Conservation (phyloP, 1,284 basidiomycete species). For the Moniliophthora roreri region DNA sequence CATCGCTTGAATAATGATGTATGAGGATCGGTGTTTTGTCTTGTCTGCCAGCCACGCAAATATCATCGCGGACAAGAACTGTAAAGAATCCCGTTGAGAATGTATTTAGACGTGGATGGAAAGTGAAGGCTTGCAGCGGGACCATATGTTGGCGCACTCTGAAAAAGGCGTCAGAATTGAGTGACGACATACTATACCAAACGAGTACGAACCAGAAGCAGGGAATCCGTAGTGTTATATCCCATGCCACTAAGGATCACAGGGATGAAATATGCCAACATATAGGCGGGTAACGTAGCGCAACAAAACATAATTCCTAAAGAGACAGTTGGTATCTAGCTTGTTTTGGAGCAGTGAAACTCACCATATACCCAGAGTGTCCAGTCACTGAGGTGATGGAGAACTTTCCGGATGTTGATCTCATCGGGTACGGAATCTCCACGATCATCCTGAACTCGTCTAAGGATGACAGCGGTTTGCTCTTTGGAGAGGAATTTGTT, state of each 20-base stretch:
- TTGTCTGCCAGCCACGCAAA: constrained; percentile 42
- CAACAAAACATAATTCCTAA: constrained; percentile 43
- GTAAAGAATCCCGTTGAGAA: no score
- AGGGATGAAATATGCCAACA: constrained; percentile 41
- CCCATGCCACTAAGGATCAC: constrained; percentile 40
- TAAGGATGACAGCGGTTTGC: constrained; percentile 7
- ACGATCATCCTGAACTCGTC: constrained; percentile 10
- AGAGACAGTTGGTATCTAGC: background rate
- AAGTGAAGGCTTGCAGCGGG: constrained; percentile 4
- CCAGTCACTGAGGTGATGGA: constrained; percentile 40
- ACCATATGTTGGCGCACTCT: constrained; percentile 1
- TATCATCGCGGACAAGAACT: constrained; percentile 34
- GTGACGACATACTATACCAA: background rate
- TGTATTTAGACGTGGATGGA: constrained; percentile 14
- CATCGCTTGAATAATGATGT: constrained; percentile 34
- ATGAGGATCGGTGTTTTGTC: constrained; percentile 36
- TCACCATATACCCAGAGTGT: constrained; percentile 43
- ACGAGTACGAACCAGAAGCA: constrained; percentile 30
- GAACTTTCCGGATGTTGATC: constrained; percentile 33
- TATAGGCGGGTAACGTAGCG: constrained; percentile 38
- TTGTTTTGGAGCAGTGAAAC: constrained; percentile 1
- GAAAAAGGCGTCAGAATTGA: no score
- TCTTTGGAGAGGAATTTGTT: constrained; percentile 11
- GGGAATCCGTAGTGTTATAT: constrained; percentile 27
- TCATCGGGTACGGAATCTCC: constrained; percentile 30